Percentiles rank a stretch among this genome's conserved stretches.
Conservation (phyloP, 306 rosid species). For the Quillaja saponaria region DNA sequence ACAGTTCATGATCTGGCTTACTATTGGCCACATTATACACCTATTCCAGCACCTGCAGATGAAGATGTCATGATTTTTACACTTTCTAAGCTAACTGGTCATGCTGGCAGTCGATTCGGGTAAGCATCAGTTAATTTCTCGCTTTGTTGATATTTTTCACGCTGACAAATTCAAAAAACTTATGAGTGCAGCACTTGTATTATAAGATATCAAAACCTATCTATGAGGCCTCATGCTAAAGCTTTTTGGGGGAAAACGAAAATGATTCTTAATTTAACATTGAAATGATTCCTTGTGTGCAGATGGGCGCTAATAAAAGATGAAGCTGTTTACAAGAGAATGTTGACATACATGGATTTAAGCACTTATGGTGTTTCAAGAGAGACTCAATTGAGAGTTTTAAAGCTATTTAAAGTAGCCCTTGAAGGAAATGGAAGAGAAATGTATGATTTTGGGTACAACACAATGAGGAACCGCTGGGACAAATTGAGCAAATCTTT, state of each 20-base stretch:
- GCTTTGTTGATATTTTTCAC: too few species aligned
- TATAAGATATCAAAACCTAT: too few species aligned
- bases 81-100: constrained; percentile 58
- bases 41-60: constrained; percentile 50
- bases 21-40: constrained; percentile 64
- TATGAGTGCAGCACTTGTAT: too few species aligned
- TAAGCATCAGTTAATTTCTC: too few species aligned
- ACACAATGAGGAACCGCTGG: constrained; percentile 43
- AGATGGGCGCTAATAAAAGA: constrained; percentile 64
- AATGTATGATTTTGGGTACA: constrained; percentile 42
- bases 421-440: constrained; percentile 25
- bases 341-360: constrained; percentile 24
- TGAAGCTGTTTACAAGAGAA: constrained; percentile 40
- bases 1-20: constrained; percentile 47
- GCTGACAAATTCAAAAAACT: too few species aligned
- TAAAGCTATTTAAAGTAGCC: constrained; percentile 42
- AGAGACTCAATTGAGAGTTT: constrained; percentile 48
- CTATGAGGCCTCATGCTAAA: constrained; percentile 22
- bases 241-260: too few species aligned
- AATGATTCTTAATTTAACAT: too few species aligned
- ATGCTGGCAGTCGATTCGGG: constrained; percentile 57
- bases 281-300: constrained; percentile 32
- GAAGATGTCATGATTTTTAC: constrained; percentile 51
- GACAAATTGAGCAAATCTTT: constrained; percentile 25
- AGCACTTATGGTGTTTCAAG: constrained; percentile 38